Conservation (phyloP, 805 yeast species). For the Saturnispora zaruensis region DNA sequence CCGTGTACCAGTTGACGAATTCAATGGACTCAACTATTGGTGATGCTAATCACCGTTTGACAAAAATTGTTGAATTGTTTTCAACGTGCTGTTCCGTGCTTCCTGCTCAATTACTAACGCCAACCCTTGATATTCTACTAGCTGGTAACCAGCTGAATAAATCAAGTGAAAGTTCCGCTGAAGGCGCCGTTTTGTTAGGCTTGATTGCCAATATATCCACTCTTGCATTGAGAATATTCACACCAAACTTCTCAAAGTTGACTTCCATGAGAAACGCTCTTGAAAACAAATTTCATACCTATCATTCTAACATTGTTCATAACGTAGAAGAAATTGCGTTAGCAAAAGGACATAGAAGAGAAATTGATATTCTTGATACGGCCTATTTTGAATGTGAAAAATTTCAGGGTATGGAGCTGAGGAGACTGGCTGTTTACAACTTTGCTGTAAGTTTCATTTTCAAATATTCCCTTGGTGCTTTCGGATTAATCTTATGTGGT, state of each 20-base stretch:
- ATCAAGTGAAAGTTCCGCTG: constrained; percentile 62
- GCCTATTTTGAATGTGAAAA: constrained; percentile 74
- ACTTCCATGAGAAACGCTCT: constrained; percentile 67
- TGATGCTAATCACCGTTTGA: constrained; percentile 78
- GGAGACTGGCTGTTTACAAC: constrained; percentile 68
- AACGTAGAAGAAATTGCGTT: constrained; percentile 85
- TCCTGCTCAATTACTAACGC: constrained; percentile 79
- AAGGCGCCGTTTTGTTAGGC: constrained; percentile 72
- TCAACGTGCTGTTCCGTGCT: constrained; percentile 62
- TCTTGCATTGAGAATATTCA: constrained; percentile 57
- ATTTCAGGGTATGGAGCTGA: constrained; percentile 66
- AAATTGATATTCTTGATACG: constrained; percentile 65
- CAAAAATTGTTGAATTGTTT: constrained; percentile 71
- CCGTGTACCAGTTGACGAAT: constrained; percentile 65
- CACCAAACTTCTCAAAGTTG: constrained; percentile 83
- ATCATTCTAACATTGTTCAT: constrained; percentile 72
- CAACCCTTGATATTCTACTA: constrained; percentile 66
- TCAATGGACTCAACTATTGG: constrained; percentile 29
- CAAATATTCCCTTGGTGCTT: constrained; percentile 93
- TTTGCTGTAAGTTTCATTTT: constrained; percentile 81
- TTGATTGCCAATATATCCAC: constrained; percentile 76
- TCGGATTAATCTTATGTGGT: constrained; percentile 80
- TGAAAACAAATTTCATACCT: constrained; percentile 76
- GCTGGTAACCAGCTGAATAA: constrained; percentile 71
- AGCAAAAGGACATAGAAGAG: constrained; percentile 72